Evolutionary conservation across 768 basidiomycete genomes (phyloP), one percentile per base, ranked within the genome.

Genomic region (Lactarius deliciosus): DNA sequence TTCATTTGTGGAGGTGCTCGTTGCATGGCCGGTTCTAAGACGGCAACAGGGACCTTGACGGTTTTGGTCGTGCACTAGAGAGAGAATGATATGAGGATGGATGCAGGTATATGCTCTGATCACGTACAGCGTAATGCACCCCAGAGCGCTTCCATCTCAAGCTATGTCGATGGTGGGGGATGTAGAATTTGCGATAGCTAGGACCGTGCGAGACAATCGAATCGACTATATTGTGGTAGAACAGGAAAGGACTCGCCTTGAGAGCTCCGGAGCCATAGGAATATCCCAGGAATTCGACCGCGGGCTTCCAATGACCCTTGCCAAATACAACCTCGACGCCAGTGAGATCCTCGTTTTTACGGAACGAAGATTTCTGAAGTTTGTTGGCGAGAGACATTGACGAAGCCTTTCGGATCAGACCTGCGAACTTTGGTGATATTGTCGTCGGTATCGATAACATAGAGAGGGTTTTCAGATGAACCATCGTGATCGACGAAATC

Each of bases 131-230:
- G 71, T 77, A 83, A 18, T 72, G 64, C 34, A 70, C 75, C 1
- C 85, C 87, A 18, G 82, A 78, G 55, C 82, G 83, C 70, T 86
- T 89, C 91, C 91, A 92, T 75, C 87, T 90, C 74, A 92, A 74
- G 20, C 76, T 77, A 53, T 86, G 83, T 0, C 84, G 80, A 70
- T 86, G 85, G 69, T 86, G 82, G 0, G 89, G 91, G 25, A 92
- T 80, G 61, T 78, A 80, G 73, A 92, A 92, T 75, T 85, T 89
- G 65, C 86, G 85, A 6, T 78, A 74, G 77, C 81, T 75, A 50
- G 3, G 18, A 64, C 36, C 3, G 5, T 53, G 77, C 3, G 47
- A n/a, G 72, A 64, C 77, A 81, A 71, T 34, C 63, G 61, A 57
- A 36, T 69, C 32, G 34, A 62, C 30, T 41, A 60, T 30, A n/a